Percentiles rank a stretch among this genome's conserved stretches.
phyloP scores from a whole-genome alignment of 2,329 filamentous ascomycete species.

The Penicillium sp. region DNA sequence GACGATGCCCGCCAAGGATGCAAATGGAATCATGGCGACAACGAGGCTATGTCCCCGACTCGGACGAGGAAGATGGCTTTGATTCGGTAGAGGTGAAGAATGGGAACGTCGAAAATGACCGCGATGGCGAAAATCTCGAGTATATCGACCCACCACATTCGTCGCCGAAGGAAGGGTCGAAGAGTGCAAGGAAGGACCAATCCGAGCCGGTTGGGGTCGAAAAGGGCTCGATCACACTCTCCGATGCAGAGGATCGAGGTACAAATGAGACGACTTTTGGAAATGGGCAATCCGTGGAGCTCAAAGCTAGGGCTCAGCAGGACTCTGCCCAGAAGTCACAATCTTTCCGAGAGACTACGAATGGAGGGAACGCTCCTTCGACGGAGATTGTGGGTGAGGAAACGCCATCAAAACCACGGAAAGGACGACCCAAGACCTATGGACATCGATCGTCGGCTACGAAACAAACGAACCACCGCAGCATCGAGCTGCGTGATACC shows the following conservation, averaged over 20 bases:
- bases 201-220: not conserved
- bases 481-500: not conserved
- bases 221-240: slow-evolving; percentile 3
- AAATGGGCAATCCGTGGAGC: not conserved
- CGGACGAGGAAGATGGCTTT: slow-evolving; percentile 46
- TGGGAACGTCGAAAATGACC: slow-evolving; percentile 4
- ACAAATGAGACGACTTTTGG: not conserved
- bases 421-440: slow-evolving; percentile 10
- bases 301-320: not conserved
- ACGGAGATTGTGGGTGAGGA: not conserved
- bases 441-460: slow-evolving; percentile 12
- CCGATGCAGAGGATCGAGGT: not conserved
- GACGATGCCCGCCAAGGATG: slow-evolving; percentile 31
- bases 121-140: slow-evolving; percentile 15
- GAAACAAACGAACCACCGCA: slow-evolving; percentile 1
- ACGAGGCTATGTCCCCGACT: slow-evolving; percentile 52
- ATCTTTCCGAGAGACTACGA: not conserved
- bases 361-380: not conserved
- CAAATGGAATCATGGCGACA: slow-evolving; percentile 50
- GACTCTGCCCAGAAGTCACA: not conserved
- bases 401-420: slow-evolving; percentile 13
- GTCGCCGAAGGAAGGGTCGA: slow-evolving; percentile 4
- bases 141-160: slow-evolving; percentile 19
- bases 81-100: slow-evolving; percentile 32
- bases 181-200: not conserved